Evolutionary conservation across 2,329 filamentous ascomycete genomes (phyloP).

Genomic region (Aspergillus sergii): DNA sequence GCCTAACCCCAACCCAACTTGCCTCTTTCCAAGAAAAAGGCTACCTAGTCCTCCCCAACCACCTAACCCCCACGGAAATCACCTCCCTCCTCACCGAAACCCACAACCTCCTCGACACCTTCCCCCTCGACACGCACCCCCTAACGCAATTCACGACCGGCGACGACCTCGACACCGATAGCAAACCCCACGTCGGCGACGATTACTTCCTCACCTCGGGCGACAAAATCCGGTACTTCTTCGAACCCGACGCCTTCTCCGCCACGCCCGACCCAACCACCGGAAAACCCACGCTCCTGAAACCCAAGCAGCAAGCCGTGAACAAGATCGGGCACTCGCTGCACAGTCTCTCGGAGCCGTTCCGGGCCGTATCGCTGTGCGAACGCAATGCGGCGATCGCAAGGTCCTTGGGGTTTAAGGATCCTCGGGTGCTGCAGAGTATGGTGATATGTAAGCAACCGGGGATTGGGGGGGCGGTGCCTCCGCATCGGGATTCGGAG

Average conservation of each 20-base stretch:
- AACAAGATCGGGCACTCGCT: slow-evolving; percentile 87
- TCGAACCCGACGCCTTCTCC: slow-evolving; percentile 87
- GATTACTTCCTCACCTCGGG: slow-evolving; percentile 89
- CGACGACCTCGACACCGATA: slow-evolving; percentile 56
- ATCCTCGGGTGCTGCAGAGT: slow-evolving; percentile 81
- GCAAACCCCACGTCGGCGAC: slow-evolving; percentile 76
- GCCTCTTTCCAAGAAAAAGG: slow-evolving; percentile 76
- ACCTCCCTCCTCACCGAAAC: slow-evolving; percentile 73
- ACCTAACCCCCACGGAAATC: slow-evolving; percentile 68
- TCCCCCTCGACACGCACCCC: slow-evolving; percentile 81
- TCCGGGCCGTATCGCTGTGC: slow-evolving; percentile 55
- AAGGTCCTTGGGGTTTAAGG: slow-evolving; percentile 68
- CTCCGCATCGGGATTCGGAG: slow-evolving; percentile 87
- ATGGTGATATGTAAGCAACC: slow-evolving; percentile 99
- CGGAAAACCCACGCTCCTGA: slow-evolving; percentile 62
- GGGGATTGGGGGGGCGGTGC: slow-evolving; percentile 89
- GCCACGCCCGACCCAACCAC: slow-evolving; percentile 42
- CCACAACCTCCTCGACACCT: slow-evolving; percentile 69
- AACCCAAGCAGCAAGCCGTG: slow-evolving; percentile 81
- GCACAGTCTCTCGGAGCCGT: slow-evolving; percentile 69
- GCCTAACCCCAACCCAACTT: slow-evolving; percentile 71
- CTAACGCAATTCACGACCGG: slow-evolving; percentile 94
- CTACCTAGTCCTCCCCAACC: slow-evolving; percentile 83
- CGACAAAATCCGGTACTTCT: slow-evolving; percentile 95
- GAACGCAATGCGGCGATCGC: slow-evolving; percentile 65